Base-by-base conservation (phyloP, 495 filamentous ascomycete genomes). In the Penicillium taxi region DNA sequence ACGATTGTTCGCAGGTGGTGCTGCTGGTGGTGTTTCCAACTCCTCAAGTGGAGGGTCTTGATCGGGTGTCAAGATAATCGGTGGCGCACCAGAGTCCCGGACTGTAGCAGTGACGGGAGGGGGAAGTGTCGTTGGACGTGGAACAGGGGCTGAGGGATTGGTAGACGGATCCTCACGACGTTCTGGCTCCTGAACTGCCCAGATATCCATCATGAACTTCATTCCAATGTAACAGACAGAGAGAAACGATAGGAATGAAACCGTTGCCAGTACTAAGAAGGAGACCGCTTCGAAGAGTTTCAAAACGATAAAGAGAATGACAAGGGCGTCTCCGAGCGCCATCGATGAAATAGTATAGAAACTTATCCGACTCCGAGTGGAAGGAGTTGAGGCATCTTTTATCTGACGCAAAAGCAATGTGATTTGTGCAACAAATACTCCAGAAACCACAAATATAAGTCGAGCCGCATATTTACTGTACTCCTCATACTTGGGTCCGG, bases 301-400 rank as follows among this genome's bases (percentile, higher is more conserved):
- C 45, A 88, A 54, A 27, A 80, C 72, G 51, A 85, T 69, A 27
- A 82, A 75, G 0, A 70, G 67, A 25, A 88, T 78, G 6, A 75
- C 59, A 44, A 81, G 63, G 7, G 84, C 82, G 59, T 96, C 91
- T 9, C 82, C 86, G 35, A 94, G 69, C n/a, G 84, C 69, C 78
- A 96, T 86, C 52, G 86, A 78, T 33, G 75, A 75, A 41, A 88
- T 76, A 0, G 86, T 90, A 56, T 82, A 88, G 58, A 94, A 86
- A 64, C 90, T 95, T 55, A 96, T 75, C 11, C 91, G 77, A 45
- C 86, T 90, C 27, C 86, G 68, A 0, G 90, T 98, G 1, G 89
- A 96, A n/a, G 91, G 90, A 4, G 91, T 98, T 21, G 78, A 86
- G 3, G 88, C 78, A 47, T 96, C 86, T 55, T 88, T 90, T 64